phyloP scores from a whole-genome alignment of 192 early-diverging fungal genomes.

The Dimargaris cristalligena region DNA sequence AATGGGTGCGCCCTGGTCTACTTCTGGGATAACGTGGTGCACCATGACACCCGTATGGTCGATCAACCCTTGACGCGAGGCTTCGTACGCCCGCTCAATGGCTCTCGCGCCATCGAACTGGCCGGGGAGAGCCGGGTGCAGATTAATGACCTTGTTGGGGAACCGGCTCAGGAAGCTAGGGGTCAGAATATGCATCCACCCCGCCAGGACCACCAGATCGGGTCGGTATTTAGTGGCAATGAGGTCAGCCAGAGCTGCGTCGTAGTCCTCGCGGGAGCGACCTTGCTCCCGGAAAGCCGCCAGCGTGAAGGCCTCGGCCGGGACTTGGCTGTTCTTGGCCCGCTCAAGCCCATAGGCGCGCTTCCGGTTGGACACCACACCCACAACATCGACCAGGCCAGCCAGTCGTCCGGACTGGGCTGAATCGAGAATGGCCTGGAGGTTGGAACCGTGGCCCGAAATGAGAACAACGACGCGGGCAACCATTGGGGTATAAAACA shows the following conservation, averaged over 20 bases:
- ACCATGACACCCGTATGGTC: conserved; percentile 72
- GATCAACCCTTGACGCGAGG: conserved; percentile 58
- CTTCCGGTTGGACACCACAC: conserved; percentile 80
- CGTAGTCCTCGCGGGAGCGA: conserved; percentile 75
- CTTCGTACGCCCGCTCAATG: conserved; percentile 86
- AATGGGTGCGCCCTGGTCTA: conserved; percentile 88
- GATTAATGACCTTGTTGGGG: conserved; percentile 64
- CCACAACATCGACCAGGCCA: conserved; percentile 41
- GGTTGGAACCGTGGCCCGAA: conserved; percentile 86
- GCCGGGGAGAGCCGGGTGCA: conserved; percentile 93
- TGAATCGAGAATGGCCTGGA: conserved; percentile 92
- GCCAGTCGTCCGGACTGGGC: conserved; percentile 28
- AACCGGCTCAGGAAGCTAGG: conserved; percentile 65
- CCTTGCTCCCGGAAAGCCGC: conserved; percentile 71
- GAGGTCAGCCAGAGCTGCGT: conserved; percentile 59
- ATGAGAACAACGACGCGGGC: conserved; percentile 75
- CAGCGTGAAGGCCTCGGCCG: conserved; percentile 62
- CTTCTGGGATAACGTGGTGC: conserved; percentile 88
- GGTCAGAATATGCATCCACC: conserved; percentile 97
- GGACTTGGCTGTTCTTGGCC: conserved; percentile 63
- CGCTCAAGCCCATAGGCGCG: conserved; percentile 80
- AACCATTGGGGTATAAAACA: conserved; percentile 12
- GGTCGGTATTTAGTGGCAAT: conserved; percentile 40
- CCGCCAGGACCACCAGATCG: conserved; percentile 82
- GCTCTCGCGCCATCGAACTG: conserved; percentile 94